Evolutionary conservation across 768 basidiomycete genomes (phyloP), one percentile per base, ranked within the genome.

Genomic region (Mycena galericulata): DNA sequence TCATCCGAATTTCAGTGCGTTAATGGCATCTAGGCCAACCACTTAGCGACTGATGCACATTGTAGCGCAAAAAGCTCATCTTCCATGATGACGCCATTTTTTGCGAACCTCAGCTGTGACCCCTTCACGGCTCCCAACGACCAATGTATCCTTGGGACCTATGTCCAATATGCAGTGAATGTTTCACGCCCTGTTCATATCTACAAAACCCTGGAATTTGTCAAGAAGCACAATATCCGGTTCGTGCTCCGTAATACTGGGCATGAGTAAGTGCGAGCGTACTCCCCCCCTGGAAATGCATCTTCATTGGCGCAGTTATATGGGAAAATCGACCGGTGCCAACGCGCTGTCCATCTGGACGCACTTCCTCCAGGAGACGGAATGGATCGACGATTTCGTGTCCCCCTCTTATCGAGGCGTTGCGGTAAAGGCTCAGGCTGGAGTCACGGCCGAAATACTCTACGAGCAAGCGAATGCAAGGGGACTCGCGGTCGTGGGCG

Each of bases 41-140:
- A n/a, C 2, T 5, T 22, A 40, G 5, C 27, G 45, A 30, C 12
- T 22, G 12, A 12, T 29, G 24, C 22, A 4, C 36, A 70, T n/a
- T n/a, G n/a, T n/a, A n/a, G 69, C 32, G 50, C 43, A 8, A 38
- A 60, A 30, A 64, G 64, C 50, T 66, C 74, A 0, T 72, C 74
- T 18, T 75, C 74, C 3, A 71, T 73, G n/a, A 73, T 73, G 67
- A 65, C 66, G 14, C 66, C 74, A 1, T 51, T 72, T 24, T 73
- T 71, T 36, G 36, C 67, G 5, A 75, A 75, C 38, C 62, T 70
- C 53, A 75, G 72, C 38, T 75, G 74, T 50, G 72, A 75, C 54
- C 74, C 72, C 2, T 75, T 75, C 41, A 68, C 68, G 1, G 14
- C 34, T 1, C 62, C 65, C 24, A 49, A 69, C 1, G 49, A 36